These are phyloP conservation scores for Fusarium robinianum DNA, from an alignment of 2,329 filamentous ascomycete species.

Conservation along the genomic window DNA sequence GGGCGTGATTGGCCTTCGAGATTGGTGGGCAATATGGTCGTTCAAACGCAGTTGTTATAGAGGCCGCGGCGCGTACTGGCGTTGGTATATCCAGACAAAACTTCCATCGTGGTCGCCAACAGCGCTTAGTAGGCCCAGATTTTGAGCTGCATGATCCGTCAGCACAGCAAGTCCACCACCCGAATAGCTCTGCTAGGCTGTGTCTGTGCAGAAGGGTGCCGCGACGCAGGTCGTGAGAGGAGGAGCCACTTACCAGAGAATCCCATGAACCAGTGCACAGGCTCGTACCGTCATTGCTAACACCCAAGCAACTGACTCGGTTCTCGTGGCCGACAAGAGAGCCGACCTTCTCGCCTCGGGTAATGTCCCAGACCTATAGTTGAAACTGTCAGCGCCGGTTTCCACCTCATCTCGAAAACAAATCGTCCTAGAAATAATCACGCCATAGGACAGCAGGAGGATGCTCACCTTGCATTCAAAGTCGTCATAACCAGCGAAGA, in stretches of 20 bases:
- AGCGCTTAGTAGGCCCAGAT: conserved; percentile 76
- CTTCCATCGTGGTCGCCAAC: conserved; percentile 32
- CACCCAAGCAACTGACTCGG: conserved; percentile 96
- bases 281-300: conserved; percentile 99
- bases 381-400: conserved; percentile 16
- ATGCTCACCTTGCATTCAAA: conserved; percentile 95
- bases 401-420: background rate
- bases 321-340: conserved; percentile 98
- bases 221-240: background rate
- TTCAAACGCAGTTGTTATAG: conserved; percentile 39
- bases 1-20: conserved; percentile 38
- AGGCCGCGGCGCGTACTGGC: conserved; percentile 35
- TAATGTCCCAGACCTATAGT: conserved; percentile 93
- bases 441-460: background rate
- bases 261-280: conserved; percentile 99
- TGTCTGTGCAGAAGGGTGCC: background rate
- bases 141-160: conserved; percentile 66
- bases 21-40: conserved; percentile 39
- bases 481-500: conserved; percentile 98
- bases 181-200: background rate
- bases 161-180: conserved; percentile 7
- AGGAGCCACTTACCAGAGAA: conserved; percentile 75
- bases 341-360: conserved; percentile 94
- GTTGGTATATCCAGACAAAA: conserved; percentile 39
- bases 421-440: background rate